Evolutionary conservation across 2,329 filamentous ascomycete species (phyloP).

Genomic region (Phyllachora maydis): DNA sequence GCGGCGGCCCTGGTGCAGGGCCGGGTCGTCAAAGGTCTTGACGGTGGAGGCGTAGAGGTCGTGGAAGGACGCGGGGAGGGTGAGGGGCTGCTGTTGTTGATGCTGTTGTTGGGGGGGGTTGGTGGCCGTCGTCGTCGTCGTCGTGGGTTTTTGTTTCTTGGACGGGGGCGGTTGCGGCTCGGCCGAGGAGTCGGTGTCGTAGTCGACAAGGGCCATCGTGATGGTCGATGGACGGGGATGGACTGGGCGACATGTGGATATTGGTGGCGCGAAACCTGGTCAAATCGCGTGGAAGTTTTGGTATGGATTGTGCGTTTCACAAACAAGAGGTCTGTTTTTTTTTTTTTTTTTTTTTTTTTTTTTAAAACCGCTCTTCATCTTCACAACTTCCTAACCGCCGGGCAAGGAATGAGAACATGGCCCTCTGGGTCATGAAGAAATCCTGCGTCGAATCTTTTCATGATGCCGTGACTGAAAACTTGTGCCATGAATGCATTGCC

Average conservation of each 20-base stretch:
- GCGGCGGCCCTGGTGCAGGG: constrained; percentile 67
- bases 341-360: neutral
- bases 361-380: neutral
- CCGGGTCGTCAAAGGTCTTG: constrained; percentile 66
- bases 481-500: no score
- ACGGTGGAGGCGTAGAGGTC: constrained; percentile 76
- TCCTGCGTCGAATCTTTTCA: no score
- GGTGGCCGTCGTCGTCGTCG: no score
- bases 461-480: no score
- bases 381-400: no score
- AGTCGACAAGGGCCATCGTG: constrained; percentile 18
- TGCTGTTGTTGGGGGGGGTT: constrained; percentile 1
- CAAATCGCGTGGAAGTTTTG: neutral
- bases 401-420: no score
- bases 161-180: constrained; percentile 2
- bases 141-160: constrained; percentile 2
- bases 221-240: no score
- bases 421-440: no score
- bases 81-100: no score
- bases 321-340: neutral
- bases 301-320: no score
- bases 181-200: constrained; percentile 6
- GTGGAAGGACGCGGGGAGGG: constrained; percentile 63
- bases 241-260: no score
- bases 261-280: constrained; percentile 1